Conservation (phyloP, 805 yeast genomes). For the Yamadazyma paraphyllophila region DNA sequence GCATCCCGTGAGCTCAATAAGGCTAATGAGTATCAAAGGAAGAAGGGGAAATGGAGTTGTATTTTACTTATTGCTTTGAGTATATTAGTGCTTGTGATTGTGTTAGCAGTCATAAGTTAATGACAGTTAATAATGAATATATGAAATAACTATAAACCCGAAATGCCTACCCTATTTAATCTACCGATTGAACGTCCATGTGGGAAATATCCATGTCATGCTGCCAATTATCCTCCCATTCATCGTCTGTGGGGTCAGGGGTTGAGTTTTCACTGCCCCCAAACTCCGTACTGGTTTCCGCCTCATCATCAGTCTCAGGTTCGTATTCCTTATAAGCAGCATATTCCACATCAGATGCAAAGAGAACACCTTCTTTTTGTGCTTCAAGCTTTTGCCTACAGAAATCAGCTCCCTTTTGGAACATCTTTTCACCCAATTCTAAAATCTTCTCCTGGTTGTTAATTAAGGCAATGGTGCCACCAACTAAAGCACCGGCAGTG, state of each 20-base stretch:
- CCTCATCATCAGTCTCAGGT: slow-evolving; percentile 1
- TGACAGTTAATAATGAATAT: no score
- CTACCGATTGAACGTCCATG: slow-evolving; percentile 9
- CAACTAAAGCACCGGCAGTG: slow-evolving; percentile 31
- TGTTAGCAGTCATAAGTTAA: slow-evolving; percentile 52
- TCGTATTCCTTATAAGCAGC: slow-evolving; percentile 8
- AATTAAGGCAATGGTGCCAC: slow-evolving; percentile 32
- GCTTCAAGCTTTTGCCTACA: slow-evolving; percentile 18
- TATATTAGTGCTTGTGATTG: slow-evolving; percentile 55
- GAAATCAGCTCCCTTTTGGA: slow-evolving; percentile 30
- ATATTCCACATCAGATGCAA: slow-evolving; percentile 10
- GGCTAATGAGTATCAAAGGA: slow-evolving; percentile 74
- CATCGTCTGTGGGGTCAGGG: slow-evolving; percentile 10
- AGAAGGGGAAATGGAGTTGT: slow-evolving; percentile 72
- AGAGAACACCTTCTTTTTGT: slow-evolving; percentile 6
- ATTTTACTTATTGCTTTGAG: slow-evolving; percentile 57
- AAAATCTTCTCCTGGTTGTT: slow-evolving; percentile 27
- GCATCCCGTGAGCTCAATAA: slow-evolving; percentile 69
- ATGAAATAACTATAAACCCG: not conserved
- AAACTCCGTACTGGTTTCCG: slow-evolving; percentile 1
- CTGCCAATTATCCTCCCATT: slow-evolving; percentile 9
- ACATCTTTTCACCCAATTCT: slow-evolving; percentile 27
- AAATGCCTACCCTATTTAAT: slow-evolving; percentile 1
- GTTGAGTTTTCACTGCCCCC: slow-evolving; percentile 1
- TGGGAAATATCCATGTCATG: no score